Evolutionary conservation across 441 rosid genomes (phyloP), one percentile per base, ranked within the genome.

Genomic region (Omphalea diandra): DNA sequence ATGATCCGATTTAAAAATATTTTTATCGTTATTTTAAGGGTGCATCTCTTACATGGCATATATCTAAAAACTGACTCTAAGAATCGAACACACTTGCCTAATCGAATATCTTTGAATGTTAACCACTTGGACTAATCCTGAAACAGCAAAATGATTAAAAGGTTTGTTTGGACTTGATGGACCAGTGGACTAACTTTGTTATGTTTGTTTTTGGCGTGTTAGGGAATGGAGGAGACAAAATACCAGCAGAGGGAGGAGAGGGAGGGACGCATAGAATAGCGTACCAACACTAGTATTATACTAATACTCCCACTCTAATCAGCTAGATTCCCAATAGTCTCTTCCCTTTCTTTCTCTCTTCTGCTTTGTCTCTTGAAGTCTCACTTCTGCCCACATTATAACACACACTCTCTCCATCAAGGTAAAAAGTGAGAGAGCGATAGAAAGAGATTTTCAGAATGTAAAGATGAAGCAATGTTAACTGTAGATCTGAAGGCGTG

Each of bases 211-310:
- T 20, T n/a, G 53, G 49, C 26, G 7, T 33, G 35, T 26, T 73
- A 69, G 75, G 77, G 68, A 73, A 69, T 26, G 76, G 35, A 75
- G 81, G 79, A 71, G 88, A 80, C 86, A 81, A 68, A 63, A 52
- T 29, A 75, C 61, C 82, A 70, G 79, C 63, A 70, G 73, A 77
- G 69, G 46, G n/a, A 76, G 83, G 77, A 70, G 59, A 67, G 41
- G 18, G 40, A 4, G 24, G n/a, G 69, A 69, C 33, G 73, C 73
- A 69, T 69, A 46, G 73, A 59, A 58, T n/a, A 49, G 57, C 50
- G 73, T 59, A 60, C 67, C 73, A 69, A 65, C 56, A 50, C 65
- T 53, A 29, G 68, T 73, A 75, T 63, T 41, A 7, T 41, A 43
- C 67, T 55, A 44, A 40, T 14, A 46, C 50, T 46, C 14, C 20